Conservation (phyloP, 192 early-diverging fungal species). For the Coemansia sp. region DNA sequence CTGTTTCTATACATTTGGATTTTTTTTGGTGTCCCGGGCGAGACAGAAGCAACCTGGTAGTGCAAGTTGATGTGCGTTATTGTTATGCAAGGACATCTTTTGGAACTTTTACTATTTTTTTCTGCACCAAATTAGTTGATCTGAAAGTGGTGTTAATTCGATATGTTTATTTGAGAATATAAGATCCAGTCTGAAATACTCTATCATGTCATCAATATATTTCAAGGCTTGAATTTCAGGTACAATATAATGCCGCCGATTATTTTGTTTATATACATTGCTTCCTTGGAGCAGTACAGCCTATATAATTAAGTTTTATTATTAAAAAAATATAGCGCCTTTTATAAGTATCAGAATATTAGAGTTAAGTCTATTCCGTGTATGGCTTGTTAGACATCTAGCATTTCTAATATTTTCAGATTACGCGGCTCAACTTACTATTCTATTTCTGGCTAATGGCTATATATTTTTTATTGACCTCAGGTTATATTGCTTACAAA, state of each 20-base stretch:
- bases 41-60: no score
- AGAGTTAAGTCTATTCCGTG: not conserved
- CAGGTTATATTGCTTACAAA: not conserved
- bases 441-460: not conserved
- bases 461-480: not conserved
- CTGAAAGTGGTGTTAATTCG: not conserved
- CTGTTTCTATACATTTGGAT: not conserved
- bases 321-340: no score
- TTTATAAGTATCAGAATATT: not conserved
- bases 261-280: not conserved
- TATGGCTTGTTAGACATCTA: no score
- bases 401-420: no score
- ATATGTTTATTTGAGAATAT: not conserved
- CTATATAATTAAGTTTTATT: no score
- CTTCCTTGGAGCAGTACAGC: not conserved
- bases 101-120: not conserved
- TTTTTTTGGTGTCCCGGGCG: not conserved
- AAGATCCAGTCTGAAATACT: not conserved
- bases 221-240: not conserved
- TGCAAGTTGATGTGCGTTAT: not conserved
- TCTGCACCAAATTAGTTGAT: not conserved
- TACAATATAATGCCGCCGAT: not conserved
- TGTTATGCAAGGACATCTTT: not conserved
- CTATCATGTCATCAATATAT: not conserved
- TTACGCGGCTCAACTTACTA: no score